Evolutionary conservation across 2,329 filamentous ascomycete genomes (phyloP).

Genomic region (Colletotrichum acutatum): DNA sequence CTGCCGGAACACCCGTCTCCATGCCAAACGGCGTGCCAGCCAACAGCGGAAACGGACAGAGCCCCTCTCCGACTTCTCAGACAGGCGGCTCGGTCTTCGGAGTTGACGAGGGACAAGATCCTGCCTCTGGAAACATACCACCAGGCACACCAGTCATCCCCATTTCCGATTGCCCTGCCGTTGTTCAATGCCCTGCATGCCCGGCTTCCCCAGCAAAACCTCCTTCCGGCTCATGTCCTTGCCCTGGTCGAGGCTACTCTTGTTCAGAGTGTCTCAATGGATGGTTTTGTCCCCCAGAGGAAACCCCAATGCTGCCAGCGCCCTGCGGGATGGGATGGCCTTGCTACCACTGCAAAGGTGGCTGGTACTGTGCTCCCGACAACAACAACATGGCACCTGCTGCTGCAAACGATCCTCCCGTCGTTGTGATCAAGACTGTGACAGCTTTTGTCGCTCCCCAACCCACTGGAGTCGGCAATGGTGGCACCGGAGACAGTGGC

Average conservation of each 20-base stretch:
- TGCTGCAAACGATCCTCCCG: neutral
- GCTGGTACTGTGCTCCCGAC: slow-evolving; percentile 42
- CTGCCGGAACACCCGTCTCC: neutral
- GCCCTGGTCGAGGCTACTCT: slow-evolving; percentile 41
- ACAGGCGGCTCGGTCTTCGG: slow-evolving; percentile 13
- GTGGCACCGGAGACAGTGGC: neutral
- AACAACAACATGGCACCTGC: neutral
- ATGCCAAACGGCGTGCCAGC: neutral
- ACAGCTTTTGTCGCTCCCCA: slow-evolving; percentile 15
- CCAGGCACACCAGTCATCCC: slow-evolving; percentile 25
- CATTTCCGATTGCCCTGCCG: slow-evolving; percentile 24
- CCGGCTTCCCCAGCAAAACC: slow-evolving; percentile 18
- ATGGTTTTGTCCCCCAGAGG: slow-evolving; percentile 46
- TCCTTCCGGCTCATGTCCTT: slow-evolving; percentile 31
- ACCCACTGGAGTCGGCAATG: slow-evolving; percentile 2
- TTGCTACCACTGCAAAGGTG: slow-evolving; percentile 44
- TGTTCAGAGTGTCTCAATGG: slow-evolving; percentile 45
- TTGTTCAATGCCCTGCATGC: slow-evolving; percentile 38
- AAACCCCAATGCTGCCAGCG: slow-evolving; percentile 43
- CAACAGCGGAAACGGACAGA: neutral
- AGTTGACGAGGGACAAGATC: neutral
- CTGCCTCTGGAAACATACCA: neutral
- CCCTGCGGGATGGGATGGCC: slow-evolving; percentile 46
- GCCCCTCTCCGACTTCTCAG: neutral
- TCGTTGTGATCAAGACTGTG: slow-evolving; percentile 14